Percentiles rank a stretch among this genome's conserved stretches.
phyloP scores from a whole-genome alignment of 2,329 filamentous ascomycete species.

The Fusarium austroafricanum region DNA sequence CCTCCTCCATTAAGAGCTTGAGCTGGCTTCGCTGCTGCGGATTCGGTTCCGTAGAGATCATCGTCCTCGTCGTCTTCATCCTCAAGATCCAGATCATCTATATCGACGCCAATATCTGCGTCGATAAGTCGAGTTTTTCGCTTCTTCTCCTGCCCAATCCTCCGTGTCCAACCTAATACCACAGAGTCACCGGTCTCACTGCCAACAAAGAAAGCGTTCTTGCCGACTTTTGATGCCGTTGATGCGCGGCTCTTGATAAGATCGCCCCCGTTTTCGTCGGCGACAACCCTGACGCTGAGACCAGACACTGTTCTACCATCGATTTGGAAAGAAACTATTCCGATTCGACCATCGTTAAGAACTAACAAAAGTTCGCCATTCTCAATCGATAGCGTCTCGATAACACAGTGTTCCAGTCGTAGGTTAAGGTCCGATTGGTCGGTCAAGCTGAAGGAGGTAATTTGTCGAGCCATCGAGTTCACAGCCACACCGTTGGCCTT shows the following conservation, averaged over 20 bases:
- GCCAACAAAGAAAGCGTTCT: constrained; percentile 82
- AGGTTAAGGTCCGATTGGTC: constrained; percentile 87
- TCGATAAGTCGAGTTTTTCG: constrained; percentile 72
- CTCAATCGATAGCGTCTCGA: constrained; percentile 81
- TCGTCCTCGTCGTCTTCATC: constrained; percentile 75
- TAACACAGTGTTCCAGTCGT: constrained; percentile 81
- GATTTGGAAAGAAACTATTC: constrained; percentile 82
- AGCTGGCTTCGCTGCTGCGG: constrained; percentile 67
- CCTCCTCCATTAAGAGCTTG: constrained; percentile 54
- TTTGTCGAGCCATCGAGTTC: constrained; percentile 86
- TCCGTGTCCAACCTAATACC: constrained; percentile 82
- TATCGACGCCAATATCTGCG: constrained; percentile 61
- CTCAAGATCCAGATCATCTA: constrained; percentile 64
- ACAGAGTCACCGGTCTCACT: constrained; percentile 86
- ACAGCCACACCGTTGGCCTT: constrained; percentile 93
- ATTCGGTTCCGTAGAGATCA: constrained; percentile 71
- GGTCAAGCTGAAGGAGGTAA: constrained; percentile 83
- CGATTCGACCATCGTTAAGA: constrained; percentile 78
- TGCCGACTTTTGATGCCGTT: constrained; percentile 75
- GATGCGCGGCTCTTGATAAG: constrained; percentile 73
- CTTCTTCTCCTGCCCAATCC: constrained; percentile 71
- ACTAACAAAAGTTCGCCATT: constrained; percentile 88
- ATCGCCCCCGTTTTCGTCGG: constrained; percentile 70
- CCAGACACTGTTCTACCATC: constrained; percentile 94
- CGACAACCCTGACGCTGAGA: constrained; percentile 76